Evolutionary conservation across 2,329 filamentous ascomycete species (phyloP).

Genomic region (Gyromitra esculenta): DNA sequence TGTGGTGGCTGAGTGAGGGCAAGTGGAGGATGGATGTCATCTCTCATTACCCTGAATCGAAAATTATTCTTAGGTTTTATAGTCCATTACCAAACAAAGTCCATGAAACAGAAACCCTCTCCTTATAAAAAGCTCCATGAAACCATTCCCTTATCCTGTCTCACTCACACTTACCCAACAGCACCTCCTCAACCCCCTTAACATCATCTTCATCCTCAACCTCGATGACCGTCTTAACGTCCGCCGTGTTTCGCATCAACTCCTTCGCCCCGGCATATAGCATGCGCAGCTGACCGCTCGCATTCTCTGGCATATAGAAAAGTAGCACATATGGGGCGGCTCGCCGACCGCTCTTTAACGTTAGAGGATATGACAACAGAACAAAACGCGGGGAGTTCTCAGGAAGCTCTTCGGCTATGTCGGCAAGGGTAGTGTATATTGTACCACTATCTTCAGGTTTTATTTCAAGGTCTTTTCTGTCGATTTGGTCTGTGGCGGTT

Average conservation of each 20-base stretch:
- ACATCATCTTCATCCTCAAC: constrained; percentile 82
- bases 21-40: constrained; percentile 21
- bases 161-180: constrained; percentile 59
- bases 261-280: constrained; percentile 96
- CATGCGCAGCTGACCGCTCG: constrained; percentile 88
- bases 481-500: constrained; percentile 76
- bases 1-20: background rate
- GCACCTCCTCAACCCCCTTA: constrained; percentile 78
- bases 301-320: constrained; percentile 92
- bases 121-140: background rate
- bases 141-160: background rate
- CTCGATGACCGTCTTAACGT: constrained; percentile 88
- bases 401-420: constrained; percentile 86
- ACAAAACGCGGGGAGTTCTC: constrained; percentile 92
- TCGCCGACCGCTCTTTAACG: constrained; percentile 77
- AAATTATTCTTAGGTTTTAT: background rate
- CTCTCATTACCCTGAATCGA: constrained; percentile 18
- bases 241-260: constrained; percentile 89
- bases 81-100: constrained; percentile 10
- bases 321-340: constrained; percentile 93
- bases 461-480: constrained; percentile 90
- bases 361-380: constrained; percentile 88
- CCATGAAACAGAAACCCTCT: background rate
- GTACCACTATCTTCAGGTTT: constrained; percentile 80
- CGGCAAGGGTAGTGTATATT: constrained; percentile 82